Conservation (phyloP, 345 rosid species). For the Arabidopsis arenosa region DNA sequence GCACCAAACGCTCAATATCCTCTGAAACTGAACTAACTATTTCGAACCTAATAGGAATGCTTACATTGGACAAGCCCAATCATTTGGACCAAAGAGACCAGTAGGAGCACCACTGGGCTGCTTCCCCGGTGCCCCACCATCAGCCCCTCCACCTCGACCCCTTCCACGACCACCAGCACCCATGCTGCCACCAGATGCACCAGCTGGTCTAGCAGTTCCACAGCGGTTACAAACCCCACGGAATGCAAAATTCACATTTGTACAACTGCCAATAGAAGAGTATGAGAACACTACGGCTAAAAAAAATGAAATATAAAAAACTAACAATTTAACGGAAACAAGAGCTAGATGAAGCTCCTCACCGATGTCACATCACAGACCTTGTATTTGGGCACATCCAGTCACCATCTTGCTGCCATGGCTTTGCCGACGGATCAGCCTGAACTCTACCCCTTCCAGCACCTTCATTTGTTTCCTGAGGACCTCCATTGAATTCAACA, state of each 20-base stretch:
- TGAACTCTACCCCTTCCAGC: constrained; percentile 81
- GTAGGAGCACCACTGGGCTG: constrained; percentile 65
- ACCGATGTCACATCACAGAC: constrained; percentile 99
- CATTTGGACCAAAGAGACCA: constrained; percentile 97
- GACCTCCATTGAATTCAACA: constrained; percentile 57
- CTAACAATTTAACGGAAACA: constrained; percentile 38
- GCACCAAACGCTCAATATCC: not conserved
- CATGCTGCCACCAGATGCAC: constrained; percentile 74
- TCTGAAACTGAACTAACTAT: not conserved
- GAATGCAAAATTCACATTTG: constrained; percentile 94
- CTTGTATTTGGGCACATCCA: constrained; percentile 99
- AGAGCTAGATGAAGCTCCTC: constrained; percentile 94
- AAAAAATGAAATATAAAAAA: constrained; percentile 6
- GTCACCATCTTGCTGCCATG: constrained; percentile 98
- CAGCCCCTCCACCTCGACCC: constrained; percentile 68
- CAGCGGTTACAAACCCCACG: constrained; percentile 99
- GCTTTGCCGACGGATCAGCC: constrained; percentile 74
- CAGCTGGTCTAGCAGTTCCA: constrained; percentile 94
- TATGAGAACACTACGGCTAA: constrained; percentile 40
- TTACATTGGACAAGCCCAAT: constrained; percentile 99
- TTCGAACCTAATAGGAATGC: constrained; percentile 27
- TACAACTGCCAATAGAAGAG: constrained; percentile 70
- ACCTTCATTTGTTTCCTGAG: constrained; percentile 54
- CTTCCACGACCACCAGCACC: constrained; percentile 85
- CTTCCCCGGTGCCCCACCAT: constrained; percentile 57